phyloP scores from a whole-genome alignment of 306 rosid genomes.

The Sicyos baderoa region DNA sequence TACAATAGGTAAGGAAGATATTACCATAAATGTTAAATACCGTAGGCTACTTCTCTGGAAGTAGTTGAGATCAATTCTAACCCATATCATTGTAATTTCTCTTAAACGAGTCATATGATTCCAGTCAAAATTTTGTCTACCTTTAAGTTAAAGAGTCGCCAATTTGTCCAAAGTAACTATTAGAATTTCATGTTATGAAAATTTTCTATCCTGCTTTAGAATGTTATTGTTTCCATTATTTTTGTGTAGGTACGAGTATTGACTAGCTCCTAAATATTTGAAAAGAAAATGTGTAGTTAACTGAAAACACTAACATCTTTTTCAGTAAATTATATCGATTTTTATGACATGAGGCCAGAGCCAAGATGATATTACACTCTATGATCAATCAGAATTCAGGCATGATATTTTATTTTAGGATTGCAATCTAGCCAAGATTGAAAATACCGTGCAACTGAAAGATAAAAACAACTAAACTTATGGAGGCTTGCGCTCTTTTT shows the following conservation, averaged over 20 bases:
- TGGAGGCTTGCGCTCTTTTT: neutral
- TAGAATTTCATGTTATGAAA: neutral
- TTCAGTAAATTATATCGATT: neutral
- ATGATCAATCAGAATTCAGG: neutral
- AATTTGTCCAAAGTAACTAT: neutral
- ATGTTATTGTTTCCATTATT: neutral
- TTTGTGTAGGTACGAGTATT: neutral
- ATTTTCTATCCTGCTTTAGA: neutral
- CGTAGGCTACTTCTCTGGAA: neutral
- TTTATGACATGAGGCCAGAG: neutral
- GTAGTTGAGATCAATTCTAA: neutral
- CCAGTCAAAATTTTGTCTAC: neutral
- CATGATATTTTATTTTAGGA: neutral
- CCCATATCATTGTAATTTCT: neutral
- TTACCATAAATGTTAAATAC: conserved; percentile 3
- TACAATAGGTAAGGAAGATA: conserved; percentile 54
- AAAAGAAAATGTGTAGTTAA: neutral
- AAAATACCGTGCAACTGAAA: neutral
- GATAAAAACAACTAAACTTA: neutral
- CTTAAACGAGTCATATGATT: neutral
- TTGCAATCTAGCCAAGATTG: neutral
- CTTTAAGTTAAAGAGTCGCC: neutral
- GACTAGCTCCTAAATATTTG: neutral
- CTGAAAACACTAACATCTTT: neutral
- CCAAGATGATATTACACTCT: neutral